Evolutionary conservation across 1,139 yeast species (phyloP), one percentile per base, ranked within the genome.

Genomic region (Suhomyces choctaworum): DNA sequence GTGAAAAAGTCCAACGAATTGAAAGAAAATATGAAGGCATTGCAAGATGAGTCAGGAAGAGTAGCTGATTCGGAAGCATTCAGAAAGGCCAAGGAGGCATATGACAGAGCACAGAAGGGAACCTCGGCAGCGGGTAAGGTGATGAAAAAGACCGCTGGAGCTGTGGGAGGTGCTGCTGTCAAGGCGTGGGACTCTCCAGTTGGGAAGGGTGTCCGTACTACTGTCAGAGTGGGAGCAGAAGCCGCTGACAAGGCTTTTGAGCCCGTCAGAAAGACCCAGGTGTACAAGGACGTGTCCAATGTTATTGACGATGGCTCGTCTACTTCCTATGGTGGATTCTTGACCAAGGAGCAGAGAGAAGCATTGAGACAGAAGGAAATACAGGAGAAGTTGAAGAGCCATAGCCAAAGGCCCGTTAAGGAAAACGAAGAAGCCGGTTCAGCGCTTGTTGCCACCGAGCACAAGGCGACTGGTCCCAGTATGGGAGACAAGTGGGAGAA

Each of bases 171-270:
- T 37, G 95, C 81, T 29, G 98, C 97, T 3, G 73, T 77, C 29
- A 82, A 82, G 44, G 97, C 97, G 1, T 94, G 99, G 99, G 97
- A 94, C 44, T 88, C 97, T 2, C 89, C 92, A 22, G 86, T 92
- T 31, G 92, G 96, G 45, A 82, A 83, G 61, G 85, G 82, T 33
- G 92, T 96, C 12, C 78, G 98, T 56, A 73, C 80, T 27, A 88
- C 89, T 1, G 94, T 89, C 10, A 76, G 75, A 45, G 76, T 77
- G 36, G 80, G 97, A 8, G 96, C 95, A 2, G 88, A 86, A 37
- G 81, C 72, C 13, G 81, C 88, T 15, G 96, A 88, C 57, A 83
- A 82, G 53, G 92, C 86, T 14, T 83, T 92, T 39, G 97, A 90
- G 52, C 99, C 99, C 9, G 95, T 94, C 37, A 80, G 97, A 60